Evolutionary conservation across 192 early-diverging fungal species (phyloP).

Genomic region (Backusella mclennaniae): DNA sequence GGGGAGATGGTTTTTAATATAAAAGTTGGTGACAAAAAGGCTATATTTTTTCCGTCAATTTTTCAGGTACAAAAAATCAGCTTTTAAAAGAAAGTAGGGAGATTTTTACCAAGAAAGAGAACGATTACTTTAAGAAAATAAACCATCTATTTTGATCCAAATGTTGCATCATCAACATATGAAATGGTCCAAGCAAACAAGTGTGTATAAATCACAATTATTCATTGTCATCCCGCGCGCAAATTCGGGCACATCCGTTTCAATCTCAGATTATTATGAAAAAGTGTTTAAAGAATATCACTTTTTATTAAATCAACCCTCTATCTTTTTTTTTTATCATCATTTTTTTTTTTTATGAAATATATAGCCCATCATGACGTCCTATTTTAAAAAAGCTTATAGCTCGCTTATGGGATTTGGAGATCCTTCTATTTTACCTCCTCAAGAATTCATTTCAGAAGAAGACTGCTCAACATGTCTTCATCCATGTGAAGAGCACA

Average conservation of each 20-base stretch:
- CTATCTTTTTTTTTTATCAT: neutral
- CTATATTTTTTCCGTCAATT: no score
- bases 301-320: neutral
- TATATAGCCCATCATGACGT: neutral
- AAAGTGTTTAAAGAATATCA: neutral
- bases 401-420: neutral
- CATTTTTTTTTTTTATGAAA: neutral
- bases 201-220: neutral
- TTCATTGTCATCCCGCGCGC: neutral
- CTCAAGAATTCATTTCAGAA: slow-evolving; percentile 13
- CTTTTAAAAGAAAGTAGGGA: no score
- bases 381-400: neutral
- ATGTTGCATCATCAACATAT: neutral
- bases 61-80: no score
- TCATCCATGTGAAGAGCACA: slow-evolving; percentile 27
- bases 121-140: neutral
- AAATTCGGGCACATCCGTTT: neutral
- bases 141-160: neutral
- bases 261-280: neutral
- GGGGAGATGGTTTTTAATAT: neutral
- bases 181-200: neutral
- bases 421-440: neutral
- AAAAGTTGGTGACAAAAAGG: neutral
- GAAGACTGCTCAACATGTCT: slow-evolving; percentile 42
- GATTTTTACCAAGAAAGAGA: no score